Evolutionary conservation across 2,329 filamentous ascomycete species (phyloP).

Genomic region (Fusarium lyarnte): DNA sequence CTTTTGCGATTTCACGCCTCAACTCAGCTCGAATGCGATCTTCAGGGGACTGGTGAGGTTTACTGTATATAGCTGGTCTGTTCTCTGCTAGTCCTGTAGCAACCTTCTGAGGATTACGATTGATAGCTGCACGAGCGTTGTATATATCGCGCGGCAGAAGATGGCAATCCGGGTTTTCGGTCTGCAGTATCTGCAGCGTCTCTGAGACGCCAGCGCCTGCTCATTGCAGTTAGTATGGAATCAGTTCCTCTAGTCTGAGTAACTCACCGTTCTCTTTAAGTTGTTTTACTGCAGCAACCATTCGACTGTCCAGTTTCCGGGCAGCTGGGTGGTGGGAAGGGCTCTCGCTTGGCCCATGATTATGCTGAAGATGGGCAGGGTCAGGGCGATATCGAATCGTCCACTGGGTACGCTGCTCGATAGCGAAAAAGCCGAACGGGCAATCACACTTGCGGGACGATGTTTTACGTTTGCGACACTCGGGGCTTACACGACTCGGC

Average conservation of each 20-base stretch:
- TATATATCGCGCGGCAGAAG: slow-evolving; percentile 73
- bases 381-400: slow-evolving; percentile 72
- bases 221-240: slow-evolving; percentile 48
- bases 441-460: slow-evolving; percentile 76
- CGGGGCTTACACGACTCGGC: slow-evolving; percentile 68
- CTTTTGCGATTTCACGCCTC: slow-evolving; percentile 67
- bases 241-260: slow-evolving; percentile 19
- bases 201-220: slow-evolving; percentile 71
- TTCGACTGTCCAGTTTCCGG: slow-evolving; percentile 72
- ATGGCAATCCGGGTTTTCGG: slow-evolving; percentile 70
- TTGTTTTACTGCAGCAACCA: slow-evolving; percentile 73
- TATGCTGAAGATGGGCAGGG: slow-evolving; percentile 66
- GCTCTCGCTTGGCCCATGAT: slow-evolving; percentile 73
- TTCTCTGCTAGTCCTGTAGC: slow-evolving; percentile 68
- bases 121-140: slow-evolving; percentile 73
- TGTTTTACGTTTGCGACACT: slow-evolving; percentile 71
- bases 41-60: slow-evolving; percentile 69
- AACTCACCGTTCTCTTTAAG: slow-evolving; percentile 72
- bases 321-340: slow-evolving; percentile 73
- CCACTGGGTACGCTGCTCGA: slow-evolving; percentile 74
- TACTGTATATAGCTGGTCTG: slow-evolving; percentile 72
- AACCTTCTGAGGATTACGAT: slow-evolving; percentile 71
- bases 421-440: slow-evolving; percentile 75
- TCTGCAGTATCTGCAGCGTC: slow-evolving; percentile 73
- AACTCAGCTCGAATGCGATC: slow-evolving; percentile 72